phyloP scores from a whole-genome alignment of 352 stramenopile species.

The Halophytophthora batemanensis region DNA sequence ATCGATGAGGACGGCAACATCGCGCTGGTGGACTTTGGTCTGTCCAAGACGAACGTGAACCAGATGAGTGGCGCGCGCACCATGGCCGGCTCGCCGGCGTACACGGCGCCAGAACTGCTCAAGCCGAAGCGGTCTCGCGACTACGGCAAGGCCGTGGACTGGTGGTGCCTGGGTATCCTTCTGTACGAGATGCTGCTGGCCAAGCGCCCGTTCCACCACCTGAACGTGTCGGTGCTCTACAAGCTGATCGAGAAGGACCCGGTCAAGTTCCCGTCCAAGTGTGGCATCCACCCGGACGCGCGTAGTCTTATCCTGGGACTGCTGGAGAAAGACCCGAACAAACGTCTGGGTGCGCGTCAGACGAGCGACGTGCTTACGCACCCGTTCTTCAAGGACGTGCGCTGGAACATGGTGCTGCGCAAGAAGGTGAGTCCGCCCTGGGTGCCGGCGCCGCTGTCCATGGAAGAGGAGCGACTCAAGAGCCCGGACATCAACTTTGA shows the following conservation, averaged over 20 bases:
- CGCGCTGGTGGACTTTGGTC: slow-evolving; percentile 93
- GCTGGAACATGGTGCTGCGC: slow-evolving; percentile 80
- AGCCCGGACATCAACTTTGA: slow-evolving; percentile 84
- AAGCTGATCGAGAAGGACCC: slow-evolving; percentile 88
- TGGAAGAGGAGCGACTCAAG: slow-evolving; percentile 72
- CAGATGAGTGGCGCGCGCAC: slow-evolving; percentile 80
- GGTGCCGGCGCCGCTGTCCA: slow-evolving; percentile 61
- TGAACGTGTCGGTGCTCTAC: slow-evolving; percentile 90
- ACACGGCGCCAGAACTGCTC: slow-evolving; percentile 77
- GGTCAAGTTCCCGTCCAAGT: slow-evolving; percentile 84
- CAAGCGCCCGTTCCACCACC: slow-evolving; percentile 89
- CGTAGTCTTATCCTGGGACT: slow-evolving; percentile 72
- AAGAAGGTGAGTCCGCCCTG: slow-evolving; percentile 79
- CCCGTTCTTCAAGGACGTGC: slow-evolving; percentile 77
- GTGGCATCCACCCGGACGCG: slow-evolving; percentile 60
- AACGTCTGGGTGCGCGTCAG: slow-evolving; percentile 77
- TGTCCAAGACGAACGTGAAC: slow-evolving; percentile 91
- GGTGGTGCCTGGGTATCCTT: slow-evolving; percentile 88
- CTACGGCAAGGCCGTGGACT: slow-evolving; percentile 86
- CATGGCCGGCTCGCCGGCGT: slow-evolving; percentile 81
- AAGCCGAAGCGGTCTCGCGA: slow-evolving; percentile 83
- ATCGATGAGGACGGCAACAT: slow-evolving; percentile 93
- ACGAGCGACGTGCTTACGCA: slow-evolving; percentile 81
- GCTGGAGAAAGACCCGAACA: slow-evolving; percentile 82
- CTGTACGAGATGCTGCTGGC: slow-evolving; percentile 92